Conservation (phyloP, 2,329 filamentous ascomycete genomes). For the Neobulgaria alba region DNA sequence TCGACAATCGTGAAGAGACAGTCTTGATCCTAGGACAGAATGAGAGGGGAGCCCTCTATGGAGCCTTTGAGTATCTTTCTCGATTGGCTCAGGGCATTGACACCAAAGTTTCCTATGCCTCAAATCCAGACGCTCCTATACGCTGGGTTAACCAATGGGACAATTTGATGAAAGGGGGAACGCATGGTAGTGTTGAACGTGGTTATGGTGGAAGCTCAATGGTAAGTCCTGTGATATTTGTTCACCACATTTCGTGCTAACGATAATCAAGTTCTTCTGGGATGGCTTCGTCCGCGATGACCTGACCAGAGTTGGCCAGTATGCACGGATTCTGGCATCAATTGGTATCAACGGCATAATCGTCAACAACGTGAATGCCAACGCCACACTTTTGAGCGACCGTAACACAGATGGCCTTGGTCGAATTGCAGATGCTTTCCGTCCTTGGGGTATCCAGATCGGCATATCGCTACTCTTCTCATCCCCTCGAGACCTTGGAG, state of each 20-base stretch:
- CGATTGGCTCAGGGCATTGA: conserved; percentile 53
- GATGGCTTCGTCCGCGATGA: conserved; percentile 48
- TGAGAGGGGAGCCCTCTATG: conserved; percentile 59
- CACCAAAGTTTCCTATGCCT: conserved; percentile 37
- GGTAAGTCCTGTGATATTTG: no score
- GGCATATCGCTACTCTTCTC: conserved; percentile 63
- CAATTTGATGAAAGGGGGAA: no score
- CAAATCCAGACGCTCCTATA: conserved; percentile 51
- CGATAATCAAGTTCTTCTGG: conserved; percentile 59
- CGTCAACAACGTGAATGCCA: conserved; percentile 67
- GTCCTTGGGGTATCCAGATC: conserved; percentile 58
- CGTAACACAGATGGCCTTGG: conserved; percentile 53
- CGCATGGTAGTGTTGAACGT: conserved; percentile 57
- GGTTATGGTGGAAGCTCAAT: conserved; percentile 61
- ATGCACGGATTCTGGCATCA: conserved; percentile 58
- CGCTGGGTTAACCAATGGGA: conserved; percentile 70
- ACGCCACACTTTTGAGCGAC: conserved; percentile 45
- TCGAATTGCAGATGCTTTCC: conserved; percentile 54
- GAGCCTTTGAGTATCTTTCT: conserved; percentile 60
- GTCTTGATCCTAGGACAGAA: conserved; percentile 56
- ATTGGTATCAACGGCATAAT: conserved; percentile 58
- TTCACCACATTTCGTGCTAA: no score
- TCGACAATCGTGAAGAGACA: conserved; percentile 37
- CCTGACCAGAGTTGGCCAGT: conserved; percentile 50
- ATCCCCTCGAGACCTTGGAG: conserved; percentile 48